Evolutionary conservation across 768 basidiomycete genomes (phyloP), one percentile per base, ranked within the genome.

Genomic region (Clavulina sp.): DNA sequence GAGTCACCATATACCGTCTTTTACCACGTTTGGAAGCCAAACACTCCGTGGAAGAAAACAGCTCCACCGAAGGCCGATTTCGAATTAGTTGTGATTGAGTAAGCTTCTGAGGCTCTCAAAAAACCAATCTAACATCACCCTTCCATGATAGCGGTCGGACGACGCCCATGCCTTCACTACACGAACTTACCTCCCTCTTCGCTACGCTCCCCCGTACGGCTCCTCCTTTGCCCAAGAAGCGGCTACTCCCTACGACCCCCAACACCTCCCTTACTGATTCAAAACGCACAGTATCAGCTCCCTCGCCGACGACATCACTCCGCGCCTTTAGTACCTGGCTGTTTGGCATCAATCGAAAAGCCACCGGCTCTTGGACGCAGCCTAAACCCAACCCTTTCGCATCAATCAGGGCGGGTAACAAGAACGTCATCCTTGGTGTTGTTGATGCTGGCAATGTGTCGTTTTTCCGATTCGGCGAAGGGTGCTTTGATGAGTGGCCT

Each of bases 1-100:
- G 31, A 62, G 2, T 74, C 80, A 1, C 81, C 82, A 0, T 96
- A 92, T 62, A 69, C 74, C 48, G 73, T 87, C 3, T 96, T 95
- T 66, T 97, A 73, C 64, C 82, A 95, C 60, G 69, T 88, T 3
- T 93, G 92, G 69, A 95, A 93, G 60, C 93, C 93, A 2, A 78
- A 77, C 4, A 86, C 87, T 0, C 71, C 83, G 5, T 93, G 79
- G 68, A 81, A 76, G 61, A 87, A 81, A 67, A 81, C 77, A 0
- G 66, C 74, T 1, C 84, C 82, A 4, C 78, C 81, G 4, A 70
- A 73, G 1, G 88, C 92, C 2, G 88, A 95, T 64, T 97, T 88
- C 64, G 73, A 79, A 48, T 66, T 95, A 19, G 84, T 85, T 1
- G 82, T 92, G 2, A 72, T 96, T 52, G 77, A 92, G 91, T 93